A percentile compares a stretch with the other conserved stretches of the same genome.
Conservation (phyloP, 2,329 filamentous ascomycete genomes). For the Catunica adiposa region DNA sequence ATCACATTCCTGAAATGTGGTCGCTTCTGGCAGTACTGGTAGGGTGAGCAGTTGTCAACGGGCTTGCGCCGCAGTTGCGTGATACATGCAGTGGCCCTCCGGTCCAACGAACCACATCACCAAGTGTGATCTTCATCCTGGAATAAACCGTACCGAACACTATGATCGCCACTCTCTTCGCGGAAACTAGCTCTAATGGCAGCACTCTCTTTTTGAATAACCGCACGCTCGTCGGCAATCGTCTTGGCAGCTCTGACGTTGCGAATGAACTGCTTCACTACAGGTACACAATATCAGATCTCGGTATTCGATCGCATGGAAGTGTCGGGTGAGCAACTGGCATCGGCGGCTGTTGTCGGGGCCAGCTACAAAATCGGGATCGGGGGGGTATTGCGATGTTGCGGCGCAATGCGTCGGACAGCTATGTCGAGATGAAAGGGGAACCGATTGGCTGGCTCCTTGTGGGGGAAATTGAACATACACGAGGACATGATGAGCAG, state of each 20-base stretch:
- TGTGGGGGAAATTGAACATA: conserved; percentile 3
- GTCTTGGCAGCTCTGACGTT: conserved; percentile 98
- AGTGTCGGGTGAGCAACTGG: neutral
- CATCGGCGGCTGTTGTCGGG: neutral
- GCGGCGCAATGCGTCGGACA: neutral
- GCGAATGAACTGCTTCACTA: conserved; percentile 99
- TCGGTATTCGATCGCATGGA: neutral
- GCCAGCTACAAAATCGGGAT: neutral
- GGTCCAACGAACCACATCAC: neutral
- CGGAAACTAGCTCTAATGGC: conserved; percentile 94
- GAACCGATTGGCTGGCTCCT: neutral
- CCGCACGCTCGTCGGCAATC: conserved; percentile 93
- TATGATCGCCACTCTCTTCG: conserved; percentile 87
- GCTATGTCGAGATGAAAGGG: neutral
- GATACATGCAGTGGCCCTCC: neutral
- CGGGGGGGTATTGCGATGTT: neutral
- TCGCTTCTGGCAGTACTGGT: neutral
- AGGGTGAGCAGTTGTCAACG: neutral
- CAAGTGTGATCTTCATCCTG: too few relatives aligned
- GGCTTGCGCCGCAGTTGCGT: neutral
- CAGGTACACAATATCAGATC: conserved; percentile 11
- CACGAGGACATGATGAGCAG: conserved; percentile 14
- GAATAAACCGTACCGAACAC: conserved; percentile 48
- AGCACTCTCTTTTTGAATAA: conserved; percentile 97
- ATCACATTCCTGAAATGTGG: neutral